Conservation (phyloP, 1,139 yeast genomes). For the Kurtzmaniella quercitrusa region DNA sequence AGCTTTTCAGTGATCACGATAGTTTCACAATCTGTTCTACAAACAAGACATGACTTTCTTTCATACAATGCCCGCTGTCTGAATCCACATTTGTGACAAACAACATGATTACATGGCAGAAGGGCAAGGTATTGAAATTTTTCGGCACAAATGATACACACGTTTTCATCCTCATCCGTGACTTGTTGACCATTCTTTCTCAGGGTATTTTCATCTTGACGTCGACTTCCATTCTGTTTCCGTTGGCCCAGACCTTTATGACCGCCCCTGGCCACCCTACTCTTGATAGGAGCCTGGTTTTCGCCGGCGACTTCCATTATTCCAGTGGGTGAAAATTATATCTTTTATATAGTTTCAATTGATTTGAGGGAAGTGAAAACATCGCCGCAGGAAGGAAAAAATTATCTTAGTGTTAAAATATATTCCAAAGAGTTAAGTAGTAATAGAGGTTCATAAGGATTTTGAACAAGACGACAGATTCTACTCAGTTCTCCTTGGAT, state of each 20-base stretch:
- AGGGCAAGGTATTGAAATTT: slow-evolving; percentile 57
- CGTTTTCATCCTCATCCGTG: slow-evolving; percentile 23
- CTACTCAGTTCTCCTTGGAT: neutral
- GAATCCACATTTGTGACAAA: slow-evolving; percentile 80
- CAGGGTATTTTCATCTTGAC: neutral
- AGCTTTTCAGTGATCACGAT: slow-evolving; percentile 53
- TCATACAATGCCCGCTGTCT: slow-evolving; percentile 79
- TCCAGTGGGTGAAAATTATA: neutral
- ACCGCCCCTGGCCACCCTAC: slow-evolving; percentile 1
- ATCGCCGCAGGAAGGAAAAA: neutral
- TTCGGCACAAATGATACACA: slow-evolving; percentile 85
- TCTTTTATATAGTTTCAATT: neutral
- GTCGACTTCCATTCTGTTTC: neutral
- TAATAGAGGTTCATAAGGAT: no score
- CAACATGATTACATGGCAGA: slow-evolving; percentile 79
- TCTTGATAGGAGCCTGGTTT: neutral
- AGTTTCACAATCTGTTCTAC: slow-evolving; percentile 65
- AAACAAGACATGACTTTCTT: slow-evolving; percentile 72
- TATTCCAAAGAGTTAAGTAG: no score
- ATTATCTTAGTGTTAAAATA: no score
- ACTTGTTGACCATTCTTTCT: slow-evolving; percentile 4
- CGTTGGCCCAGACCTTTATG: neutral
- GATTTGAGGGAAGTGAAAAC: neutral
- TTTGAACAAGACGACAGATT: no score
- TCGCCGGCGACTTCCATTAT: neutral